phyloP scores from a whole-genome alignment of 192 early-diverging fungal genomes.

The Chytriomyces confervae region DNA sequence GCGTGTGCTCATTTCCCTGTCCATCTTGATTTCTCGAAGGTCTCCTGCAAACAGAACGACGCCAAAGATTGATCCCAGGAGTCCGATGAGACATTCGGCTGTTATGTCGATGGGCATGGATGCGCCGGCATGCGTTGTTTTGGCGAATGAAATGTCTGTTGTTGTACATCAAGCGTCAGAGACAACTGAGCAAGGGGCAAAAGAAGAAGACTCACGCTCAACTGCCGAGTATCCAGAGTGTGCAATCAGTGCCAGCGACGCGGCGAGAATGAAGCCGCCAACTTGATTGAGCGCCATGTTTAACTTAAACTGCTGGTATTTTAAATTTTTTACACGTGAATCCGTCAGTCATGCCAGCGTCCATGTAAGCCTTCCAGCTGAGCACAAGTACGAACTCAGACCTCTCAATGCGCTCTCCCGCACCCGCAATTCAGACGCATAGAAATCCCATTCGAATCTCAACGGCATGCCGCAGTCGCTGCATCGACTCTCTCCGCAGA shows the following conservation, averaged over 20 bases:
- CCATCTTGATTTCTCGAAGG: conserved; percentile 5
- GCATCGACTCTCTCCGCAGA: conserved; percentile 3
- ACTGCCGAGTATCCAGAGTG: conserved; percentile 21
- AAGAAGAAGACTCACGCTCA: conserved; percentile 20
- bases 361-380: too few relatives aligned
- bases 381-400: too few relatives aligned
- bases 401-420: too few relatives aligned
- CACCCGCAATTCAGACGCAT: conserved; percentile 7
- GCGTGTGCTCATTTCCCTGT: conserved; percentile 11
- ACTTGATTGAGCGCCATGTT: background rate
- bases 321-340: too few relatives aligned
- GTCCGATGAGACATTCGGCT: conserved; percentile 9
- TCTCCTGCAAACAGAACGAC: conserved; percentile 6
- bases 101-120: conserved; percentile 12
- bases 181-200: background rate
- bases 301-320: too few relatives aligned
- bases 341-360: too few relatives aligned
- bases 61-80: background rate
- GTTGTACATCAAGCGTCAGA: background rate
- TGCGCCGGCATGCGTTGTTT: conserved; percentile 6
- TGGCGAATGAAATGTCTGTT: conserved; percentile 24
- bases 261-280: conserved; percentile 6
- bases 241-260: background rate
- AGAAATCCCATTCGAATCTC: conserved; percentile 12
- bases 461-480: background rate